phyloP scores from a whole-genome alignment of 176 grass and related monocot species.

The Aechmea fasciata region DNA sequence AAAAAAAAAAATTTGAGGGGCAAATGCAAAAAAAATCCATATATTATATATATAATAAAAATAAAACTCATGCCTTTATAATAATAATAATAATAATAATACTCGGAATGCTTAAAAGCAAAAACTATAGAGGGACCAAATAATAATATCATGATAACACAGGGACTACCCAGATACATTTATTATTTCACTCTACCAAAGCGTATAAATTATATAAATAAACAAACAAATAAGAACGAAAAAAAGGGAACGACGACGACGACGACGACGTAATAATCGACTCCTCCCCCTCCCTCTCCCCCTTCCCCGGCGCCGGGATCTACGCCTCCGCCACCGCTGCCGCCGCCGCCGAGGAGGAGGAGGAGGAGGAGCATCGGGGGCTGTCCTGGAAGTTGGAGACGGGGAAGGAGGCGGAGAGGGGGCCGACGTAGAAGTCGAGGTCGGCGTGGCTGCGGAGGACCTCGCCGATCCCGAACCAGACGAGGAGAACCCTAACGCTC shows the following conservation, averaged over 20 bases:
- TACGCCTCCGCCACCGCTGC: neutral
- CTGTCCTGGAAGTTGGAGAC: constrained; percentile 30
- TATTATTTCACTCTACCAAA: no score
- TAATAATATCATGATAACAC: no score
- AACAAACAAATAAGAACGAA: no score
- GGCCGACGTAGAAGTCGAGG: constrained; percentile 32
- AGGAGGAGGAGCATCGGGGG: constrained; percentile 12
- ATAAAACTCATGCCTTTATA: no score
- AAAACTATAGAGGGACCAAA: no score
- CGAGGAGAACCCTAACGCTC: constrained; percentile 26
- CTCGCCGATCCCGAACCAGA: constrained; percentile 27
- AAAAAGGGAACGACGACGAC: neutral
- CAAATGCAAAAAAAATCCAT: no score
- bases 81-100: no score
- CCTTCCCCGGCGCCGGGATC: neutral
- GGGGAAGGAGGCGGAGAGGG: constrained; percentile 29
- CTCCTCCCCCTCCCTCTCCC: neutral
- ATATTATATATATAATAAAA: no score
- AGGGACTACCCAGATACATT: no score
- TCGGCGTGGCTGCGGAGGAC: constrained; percentile 16
- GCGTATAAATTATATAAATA: no score
- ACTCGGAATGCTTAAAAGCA: no score
- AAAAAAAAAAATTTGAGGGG: no score
- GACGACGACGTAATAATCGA: neutral
- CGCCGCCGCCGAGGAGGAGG: neutral